Base-by-base conservation (phyloP, 228 moss, liverwort and hornwort species). In the Sphagnum fallax region DNA sequence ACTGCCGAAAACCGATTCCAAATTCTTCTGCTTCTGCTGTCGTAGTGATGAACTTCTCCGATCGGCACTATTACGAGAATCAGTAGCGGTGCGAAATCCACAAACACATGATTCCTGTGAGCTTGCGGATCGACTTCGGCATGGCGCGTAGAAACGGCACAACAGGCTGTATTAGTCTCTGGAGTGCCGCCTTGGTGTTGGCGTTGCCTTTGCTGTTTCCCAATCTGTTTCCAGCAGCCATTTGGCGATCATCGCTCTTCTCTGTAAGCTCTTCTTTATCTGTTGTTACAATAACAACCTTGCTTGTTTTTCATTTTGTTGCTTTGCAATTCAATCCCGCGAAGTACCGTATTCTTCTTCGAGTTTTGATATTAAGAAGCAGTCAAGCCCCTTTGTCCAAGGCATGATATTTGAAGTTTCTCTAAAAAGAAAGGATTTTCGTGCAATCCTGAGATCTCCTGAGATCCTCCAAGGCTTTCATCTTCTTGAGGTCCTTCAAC, bases 201-300 rank as follows among this genome's bases (percentile, higher is more conserved):
- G 63, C 67, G 58, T 68, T 86, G 80, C 87, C 87, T 70, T 64
- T 81, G 11, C 70, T 79, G 62, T 65, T 72, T 32, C 84, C 84
- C 60, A 69, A 55, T 59, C 71, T 81, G 63, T 87, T 84, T 74
- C 71, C 78, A 67, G 67, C 84, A 61, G 61, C 73, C 50, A 86
- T 81, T 78, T 83, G 92, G 90, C 82, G 83, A 59, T 85, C 87
- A 2, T 82, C 92, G 63, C 80, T 87, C 71, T 95, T 92, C 76
- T 78, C 81, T 53, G 95, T 90, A 75, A 70, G 80, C 10, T 8
- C 5, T 62, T 52, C 16, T 47, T 10, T 50, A 18, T 7, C 4
- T 16, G 8, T 10, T 49, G 14, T 6, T 12, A 12, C 10, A 51
- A 32, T 2, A 67, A 16, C 16, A 13, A 48, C 7, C 12, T 16